Base-by-base conservation (phyloP, 805 yeast genomes). In the Jamesozyma spencerorum region DNA sequence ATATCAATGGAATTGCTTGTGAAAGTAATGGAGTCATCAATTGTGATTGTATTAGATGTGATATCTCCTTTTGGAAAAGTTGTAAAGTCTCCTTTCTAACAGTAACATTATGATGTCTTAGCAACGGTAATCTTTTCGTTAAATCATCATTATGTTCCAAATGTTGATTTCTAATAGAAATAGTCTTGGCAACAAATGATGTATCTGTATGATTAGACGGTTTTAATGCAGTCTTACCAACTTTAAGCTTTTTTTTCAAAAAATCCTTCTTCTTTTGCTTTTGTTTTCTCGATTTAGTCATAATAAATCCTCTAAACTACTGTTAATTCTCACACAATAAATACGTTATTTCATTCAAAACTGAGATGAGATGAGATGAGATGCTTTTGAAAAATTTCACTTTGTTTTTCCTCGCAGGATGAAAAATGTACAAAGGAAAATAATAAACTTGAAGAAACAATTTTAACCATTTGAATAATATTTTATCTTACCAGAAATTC, bases 191-290 rank as follows among this genome's bases (percentile, higher is more conserved):
- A 34, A 72, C 74, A 63, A 90, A 90, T 0, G 94, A 81, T 0
- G 95, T 85, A 49, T 83, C 90, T 4, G 98, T 92, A 43, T 72
- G 75, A 56, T 86, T 85, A 15, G 77, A 74, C 5, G 87, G 77
- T 47, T 75, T 76, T 5, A 78, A 76, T 15, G 76, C 75, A 2
- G 81, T 68, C 61, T 92, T 92, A 42, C 98, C 98, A 27, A 92
- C 97, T 54, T 74, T 81, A 39, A 92, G 72, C 67, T 85, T 90
- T 44, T 81, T 59, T 68, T 72, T 51, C 61, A 75, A 34, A 77
- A 76, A 49, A 58, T 74, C 79, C 61, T 74, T 47, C 44, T 58
- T 62, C 50, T 63, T 65, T 35, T 60, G 59, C 39, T 64, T 65
- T 47, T 62, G 65, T 51, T 64, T 65, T 36, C 55, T 52, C 3